Evolutionary conservation across 805 yeast genomes (phyloP).

Genomic region (Komagataella mondaviorum): DNA sequence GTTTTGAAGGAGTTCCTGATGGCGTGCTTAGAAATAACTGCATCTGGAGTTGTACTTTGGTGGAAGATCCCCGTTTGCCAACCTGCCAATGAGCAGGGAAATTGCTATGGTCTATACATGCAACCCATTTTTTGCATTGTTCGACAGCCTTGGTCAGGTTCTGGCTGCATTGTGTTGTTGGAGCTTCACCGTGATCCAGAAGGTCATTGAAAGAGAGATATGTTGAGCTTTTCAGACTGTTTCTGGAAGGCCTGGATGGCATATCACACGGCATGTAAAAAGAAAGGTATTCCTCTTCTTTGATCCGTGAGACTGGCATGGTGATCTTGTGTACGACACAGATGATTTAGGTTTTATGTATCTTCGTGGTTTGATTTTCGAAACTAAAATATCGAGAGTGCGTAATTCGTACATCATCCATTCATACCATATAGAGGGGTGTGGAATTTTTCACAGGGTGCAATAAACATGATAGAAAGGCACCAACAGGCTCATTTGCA

Average conservation of each 20-base stretch:
- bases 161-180: not conserved
- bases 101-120: constrained; percentile 16
- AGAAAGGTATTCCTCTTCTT: not conserved
- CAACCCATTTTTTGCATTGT: constrained; percentile 7
- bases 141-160: not conserved
- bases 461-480: not conserved
- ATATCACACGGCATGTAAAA: not conserved
- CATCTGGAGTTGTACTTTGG: not conserved
- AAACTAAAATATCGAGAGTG: not conserved
- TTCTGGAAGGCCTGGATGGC: not conserved
- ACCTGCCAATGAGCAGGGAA: constrained; percentile 18
- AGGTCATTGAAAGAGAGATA: not conserved
- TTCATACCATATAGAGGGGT: not conserved
- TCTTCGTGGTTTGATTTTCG: not conserved
- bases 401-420: not conserved
- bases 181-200: not conserved
- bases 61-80: constrained; percentile 8
- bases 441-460: not conserved
- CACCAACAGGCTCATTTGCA: not conserved
- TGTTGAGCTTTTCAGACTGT: not conserved
- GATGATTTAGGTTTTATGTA: not conserved
- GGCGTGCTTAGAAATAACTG: not conserved
- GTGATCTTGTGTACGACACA: not conserved
- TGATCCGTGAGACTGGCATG: not conserved
- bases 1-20: not conserved